Evolutionary conservation across 352 stramenopile genomes (phyloP), one percentile per base, ranked within the genome.

Genomic region (Phytophthora sp.): DNA sequence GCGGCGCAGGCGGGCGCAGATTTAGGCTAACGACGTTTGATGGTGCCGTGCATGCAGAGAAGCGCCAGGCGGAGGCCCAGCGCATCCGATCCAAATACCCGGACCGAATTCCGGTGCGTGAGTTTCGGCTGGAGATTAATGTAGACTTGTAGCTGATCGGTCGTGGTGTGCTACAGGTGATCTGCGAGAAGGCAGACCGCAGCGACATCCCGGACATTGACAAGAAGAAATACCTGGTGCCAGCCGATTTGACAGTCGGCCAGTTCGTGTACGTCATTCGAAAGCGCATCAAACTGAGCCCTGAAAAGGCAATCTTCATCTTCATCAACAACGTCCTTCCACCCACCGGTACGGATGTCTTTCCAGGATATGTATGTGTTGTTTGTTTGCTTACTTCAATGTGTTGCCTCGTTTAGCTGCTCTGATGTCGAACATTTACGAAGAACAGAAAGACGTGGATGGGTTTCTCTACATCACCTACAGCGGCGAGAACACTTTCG

Each of bases 391-490:
- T 61, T 30, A 62, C 30, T 23, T 18, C 34, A 20, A 17, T 45
- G 43, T 54, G 53, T 42, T 62, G 8, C 28, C 43, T 48, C 20
- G 5, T 61, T 26, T 32, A 95, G 88, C 96, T 38, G 93, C 96
- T n/a, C 78, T 99, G 20, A 99, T 99, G 96, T 99, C 95, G 39
- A 98, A 98, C 72, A 98, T 99, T 60, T 99, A 99, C 76, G 97
- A 99, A 87, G 94, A 99, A 72, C 94, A 99, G 73, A 99, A 99
- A 80, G 97, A 99, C 74, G 94, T 98, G 63, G 94, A 97, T 43
- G 97, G 97, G 26, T 99, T 99, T 67, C 88, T 99, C 54, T 99
- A 99, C 83, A 98, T 99, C 78, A 98, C 97, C 66, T 99, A 99
- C 87, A 98, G 92, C 71, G 97, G 97, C 63, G 98, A 99, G 82